A percentile compares a stretch with the other conserved stretches of the same genome.
Conservation (phyloP, 352 stramenopile genomes). For the Phytophthora meadii region DNA sequence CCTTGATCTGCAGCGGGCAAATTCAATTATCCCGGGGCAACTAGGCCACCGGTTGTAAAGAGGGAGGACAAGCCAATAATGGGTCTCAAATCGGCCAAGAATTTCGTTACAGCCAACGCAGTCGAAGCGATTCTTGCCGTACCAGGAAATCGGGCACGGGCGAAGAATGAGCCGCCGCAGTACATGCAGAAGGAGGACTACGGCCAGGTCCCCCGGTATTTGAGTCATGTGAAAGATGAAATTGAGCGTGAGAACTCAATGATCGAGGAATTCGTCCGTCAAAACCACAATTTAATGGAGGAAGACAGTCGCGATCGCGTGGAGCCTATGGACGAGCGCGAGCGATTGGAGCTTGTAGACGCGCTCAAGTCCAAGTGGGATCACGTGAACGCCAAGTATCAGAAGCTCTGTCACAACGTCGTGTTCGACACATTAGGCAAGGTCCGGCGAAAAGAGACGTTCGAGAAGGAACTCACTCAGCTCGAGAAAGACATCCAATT, state of each 20-base stretch:
- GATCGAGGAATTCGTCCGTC: slow-evolving; percentile 92
- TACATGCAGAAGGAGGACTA: slow-evolving; percentile 93
- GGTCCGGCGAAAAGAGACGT: slow-evolving; percentile 92
- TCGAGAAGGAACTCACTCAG: slow-evolving; percentile 92
- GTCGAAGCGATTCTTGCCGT: slow-evolving; percentile 92
- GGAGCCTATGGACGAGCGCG: slow-evolving; percentile 85
- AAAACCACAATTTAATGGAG: slow-evolving; percentile 89
- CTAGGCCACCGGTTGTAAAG: slow-evolving; percentile 81
- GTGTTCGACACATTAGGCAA: slow-evolving; percentile 93
- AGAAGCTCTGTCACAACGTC: slow-evolving; percentile 95
- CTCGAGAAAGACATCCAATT: slow-evolving; percentile 93
- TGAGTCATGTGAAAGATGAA: slow-evolving; percentile 92
- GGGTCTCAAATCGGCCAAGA: slow-evolving; percentile 92
- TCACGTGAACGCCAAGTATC: slow-evolving; percentile 94
- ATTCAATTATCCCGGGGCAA: slow-evolving; percentile 69
- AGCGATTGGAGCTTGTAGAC: slow-evolving; percentile 86
- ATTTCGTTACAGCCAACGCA: slow-evolving; percentile 94
- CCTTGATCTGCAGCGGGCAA: slow-evolving; percentile 52
- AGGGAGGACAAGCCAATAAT: slow-evolving; percentile 92
- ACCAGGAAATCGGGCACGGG: slow-evolving; percentile 61
- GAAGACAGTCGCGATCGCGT: slow-evolving; percentile 62
- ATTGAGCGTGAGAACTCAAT: slow-evolving; percentile 94
- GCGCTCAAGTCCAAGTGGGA: slow-evolving; percentile 95
- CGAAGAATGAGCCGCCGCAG: slow-evolving; percentile 70
- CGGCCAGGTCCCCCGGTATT: slow-evolving; percentile 92